Evolutionary conservation across 176 grass and related monocot species (phyloP), one percentile per base, ranked within the genome.

Genomic region (Zoysia pacifica): DNA sequence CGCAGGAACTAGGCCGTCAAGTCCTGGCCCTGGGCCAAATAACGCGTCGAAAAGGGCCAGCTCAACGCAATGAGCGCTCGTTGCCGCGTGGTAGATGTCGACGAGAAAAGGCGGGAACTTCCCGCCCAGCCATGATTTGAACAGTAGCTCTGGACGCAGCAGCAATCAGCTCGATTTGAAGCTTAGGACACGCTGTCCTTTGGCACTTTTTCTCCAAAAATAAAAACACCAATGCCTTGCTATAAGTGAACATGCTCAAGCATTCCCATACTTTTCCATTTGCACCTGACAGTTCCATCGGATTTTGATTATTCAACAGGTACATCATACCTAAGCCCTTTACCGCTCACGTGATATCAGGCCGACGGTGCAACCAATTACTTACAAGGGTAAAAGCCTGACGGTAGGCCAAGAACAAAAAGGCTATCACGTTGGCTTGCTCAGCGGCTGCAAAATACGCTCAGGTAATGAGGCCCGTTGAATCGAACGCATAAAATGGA

Each of bases 261-360:
- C 82, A 83, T 86, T 88, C 84, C 82, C 65, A 81, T 76, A 82
- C 67, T 85, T 79, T 83, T 83, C 64, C 84, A 87, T 83, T 90
- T 85, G 74, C 28, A 83, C 67, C 87, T 85, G 87, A 64, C 90
- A 93, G 85, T 74, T 87, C 87, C 82, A 87, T 90, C 87, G 82
- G 85, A 55, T 79, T 70, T 66, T 71, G 79, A 73, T 83, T 76
- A 78, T 82, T 85, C 75, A 82, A 82, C 63, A 36, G 55, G 87
- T 87, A 89, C 86, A 87, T 86, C 82, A 84, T 83, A 71, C 50
- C 55, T 79, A 72, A 48, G 36, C 55, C 81, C 77, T 86, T 75
- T 47, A 77, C 74, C 74, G 79, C 77, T 63, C 73, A 61, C 71
- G 81, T 45, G 18, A 80, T 73, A 81, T 78, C 74, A 80, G 82